Evolutionary conservation across 257 asterid genomes (phyloP).

Genomic region (Galeopsis tetrahit): DNA sequence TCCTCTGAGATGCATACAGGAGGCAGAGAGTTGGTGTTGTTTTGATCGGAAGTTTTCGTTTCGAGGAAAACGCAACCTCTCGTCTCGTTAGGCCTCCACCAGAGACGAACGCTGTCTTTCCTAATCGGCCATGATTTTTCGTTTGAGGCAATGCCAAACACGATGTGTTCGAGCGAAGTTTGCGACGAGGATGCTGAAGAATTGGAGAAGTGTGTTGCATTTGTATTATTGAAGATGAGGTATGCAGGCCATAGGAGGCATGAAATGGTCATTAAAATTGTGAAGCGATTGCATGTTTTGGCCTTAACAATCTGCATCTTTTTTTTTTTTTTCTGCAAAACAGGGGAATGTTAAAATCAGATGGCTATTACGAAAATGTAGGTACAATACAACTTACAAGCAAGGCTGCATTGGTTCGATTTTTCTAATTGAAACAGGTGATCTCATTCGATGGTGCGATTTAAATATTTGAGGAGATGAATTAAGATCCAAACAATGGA

Average conservation of each 20-base stretch:
- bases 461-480: no score
- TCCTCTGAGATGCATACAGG: conserved; percentile 66
- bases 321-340: not conserved
- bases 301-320: conserved; percentile 47
- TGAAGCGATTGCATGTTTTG: conserved; percentile 37
- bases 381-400: no score
- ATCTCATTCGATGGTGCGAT: no score
- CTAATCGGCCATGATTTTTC: conserved; percentile 55
- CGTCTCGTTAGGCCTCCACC: conserved; percentile 79
- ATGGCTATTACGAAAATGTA: not conserved
- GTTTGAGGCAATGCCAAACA: conserved; percentile 79
- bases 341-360: not conserved
- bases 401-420: no score
- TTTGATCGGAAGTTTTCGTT: conserved; percentile 30
- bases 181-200: conserved; percentile 36
- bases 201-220: conserved; percentile 28
- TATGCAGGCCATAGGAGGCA: conserved; percentile 39
- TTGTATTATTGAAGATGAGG: conserved; percentile 39
- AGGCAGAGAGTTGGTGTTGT: conserved; percentile 45
- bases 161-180: conserved; percentile 65
- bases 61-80: conserved; percentile 86
- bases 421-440: no score
- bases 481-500: not conserved
- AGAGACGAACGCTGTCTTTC: conserved; percentile 56
- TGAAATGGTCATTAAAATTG: conserved; percentile 38